Percentiles rank a stretch among this genome's conserved stretches.
Conservation (phyloP, 345 rosid species). For the Eucalyptus cladocalyx region DNA sequence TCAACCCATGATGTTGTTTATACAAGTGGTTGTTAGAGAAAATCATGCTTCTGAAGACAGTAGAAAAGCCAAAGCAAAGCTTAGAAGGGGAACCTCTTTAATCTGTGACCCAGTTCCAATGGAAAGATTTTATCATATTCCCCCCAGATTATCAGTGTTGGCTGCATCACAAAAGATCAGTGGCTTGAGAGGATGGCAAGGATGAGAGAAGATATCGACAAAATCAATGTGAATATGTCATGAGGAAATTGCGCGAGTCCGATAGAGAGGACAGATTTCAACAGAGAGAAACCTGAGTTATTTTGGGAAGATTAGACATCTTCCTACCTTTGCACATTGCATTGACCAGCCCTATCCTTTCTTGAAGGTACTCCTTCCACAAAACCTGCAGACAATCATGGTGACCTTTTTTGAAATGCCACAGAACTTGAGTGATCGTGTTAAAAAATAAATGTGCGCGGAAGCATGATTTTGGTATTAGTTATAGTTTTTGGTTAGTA, state of each 20-base stretch:
- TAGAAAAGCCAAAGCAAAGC: neutral
- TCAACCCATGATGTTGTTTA: neutral
- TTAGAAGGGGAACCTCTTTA: neutral
- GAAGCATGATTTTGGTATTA: too few species aligned
- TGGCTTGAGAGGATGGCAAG: neutral
- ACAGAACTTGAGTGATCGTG: neutral
- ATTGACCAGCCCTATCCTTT: neutral
- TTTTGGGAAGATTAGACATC: neutral
- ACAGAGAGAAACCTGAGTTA: neutral
- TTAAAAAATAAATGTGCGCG: too few species aligned
- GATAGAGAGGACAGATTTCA: neutral
- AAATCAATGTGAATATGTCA: neutral
- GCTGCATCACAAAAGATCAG: neutral
- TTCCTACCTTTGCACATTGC: neutral
- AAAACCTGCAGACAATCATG: neutral
- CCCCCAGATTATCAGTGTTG: constrained; percentile 1
- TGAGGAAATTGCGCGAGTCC: neutral
- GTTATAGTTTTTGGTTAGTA: too few species aligned
- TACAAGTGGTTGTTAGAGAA: neutral
- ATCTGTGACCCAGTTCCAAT: neutral
- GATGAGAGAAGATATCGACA: neutral
- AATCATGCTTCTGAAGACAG: neutral
- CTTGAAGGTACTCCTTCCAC: neutral
- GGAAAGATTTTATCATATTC: constrained; percentile 2
- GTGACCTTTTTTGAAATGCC: neutral